Evolutionary conservation across 2,329 filamentous ascomycete genomes (phyloP), one percentile per base, ranked within the genome.

Genomic region (Sphaerulina populicola): DNA sequence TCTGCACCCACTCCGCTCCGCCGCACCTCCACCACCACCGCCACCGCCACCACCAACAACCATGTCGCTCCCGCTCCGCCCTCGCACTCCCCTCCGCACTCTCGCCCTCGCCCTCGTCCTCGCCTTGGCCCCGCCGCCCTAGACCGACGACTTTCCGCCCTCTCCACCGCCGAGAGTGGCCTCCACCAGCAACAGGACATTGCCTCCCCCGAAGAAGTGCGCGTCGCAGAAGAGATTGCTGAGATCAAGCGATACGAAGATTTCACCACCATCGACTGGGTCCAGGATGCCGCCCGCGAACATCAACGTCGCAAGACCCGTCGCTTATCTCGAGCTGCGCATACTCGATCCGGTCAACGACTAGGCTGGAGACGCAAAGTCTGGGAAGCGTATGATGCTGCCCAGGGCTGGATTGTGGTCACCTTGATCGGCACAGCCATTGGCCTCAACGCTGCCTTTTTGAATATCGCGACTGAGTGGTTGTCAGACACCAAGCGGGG

Each of bases 201-300:
- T 54, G 72, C 74, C 44, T 71, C 74, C 9, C 75, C 74, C 27
- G 80, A 77, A 49, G 80, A 86, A 63, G 79, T 83, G 55, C 81
- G 84, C 56, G 88, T 94, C 59, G 86, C 89, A 55, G 90, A 97
- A 66, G 93, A 98, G 72, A 95, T 98, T 66, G 90, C 86, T 23
- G 86, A 96, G 74, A 97, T 98, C 68, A 96, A 96, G 73, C 81
- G 91, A 72, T 98, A 98, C 72, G 93, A 81, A 78, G 93, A 98
- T 71, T 98, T 98, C 68, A 95, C 90, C 5, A 98, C 93, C 0
- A 93, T 93, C 78, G 93, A 98, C 71, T 98, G 93, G 93, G 91
- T 98, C 0, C 91, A 98, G 69, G 93, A 98, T 78, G 90, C 91
- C 9, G 85, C 89, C 31, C 85, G 90, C 57, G 93, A 96, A 68